Evolutionary conservation across 75 land plant species (phyloP), one percentile per base, ranked within the genome.

Genomic region (Pinus albicaulis): DNA sequence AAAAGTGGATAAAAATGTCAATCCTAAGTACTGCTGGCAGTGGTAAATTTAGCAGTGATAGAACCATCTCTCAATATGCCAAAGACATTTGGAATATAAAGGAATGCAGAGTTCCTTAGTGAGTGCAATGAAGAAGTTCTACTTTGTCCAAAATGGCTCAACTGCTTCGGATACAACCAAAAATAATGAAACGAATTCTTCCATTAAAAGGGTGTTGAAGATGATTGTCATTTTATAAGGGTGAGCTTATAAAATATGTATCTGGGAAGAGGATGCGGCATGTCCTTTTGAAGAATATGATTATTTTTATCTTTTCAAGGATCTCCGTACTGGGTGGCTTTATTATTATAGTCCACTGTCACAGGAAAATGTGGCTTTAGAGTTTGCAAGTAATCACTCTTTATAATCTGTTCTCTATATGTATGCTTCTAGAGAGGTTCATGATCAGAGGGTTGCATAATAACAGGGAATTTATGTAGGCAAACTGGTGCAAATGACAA

Each of bases 41-140:
- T 64, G 99, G 99, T n/a, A 95, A 95, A 75, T 97, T 97, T 81
- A 92, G 98, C 86, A 97, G 98, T 68, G 99, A 97, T 77, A 76
- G 99, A 1, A 95, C 99, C 11, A 97, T 94, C 78, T 74, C 81
- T 3, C 90, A 97, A 78, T 97, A 97, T 76, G 99, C 98, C 41
- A 91, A 86, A 61, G 98, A 90, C 57, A 95, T 97, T 16, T 97
- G 99, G 99, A 82, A 85, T 57, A 91, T 97, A 6, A 61, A 89
- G 71, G 83, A 88, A 59, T 89, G 89, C 82, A 87, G 59, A 55
- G 87, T 87, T 4, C 91, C 96, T 60, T 88, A 73, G 59, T 78
- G 76, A 14, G 80, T 83, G 55, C 23, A 36, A 41, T 52, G 41
- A 41, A 20, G 20, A 68, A 6, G 41, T 16, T n/a, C 71, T 24